Conservation (phyloP, 2,329 filamentous ascomycete genomes). For the Botrytis medusae region DNA sequence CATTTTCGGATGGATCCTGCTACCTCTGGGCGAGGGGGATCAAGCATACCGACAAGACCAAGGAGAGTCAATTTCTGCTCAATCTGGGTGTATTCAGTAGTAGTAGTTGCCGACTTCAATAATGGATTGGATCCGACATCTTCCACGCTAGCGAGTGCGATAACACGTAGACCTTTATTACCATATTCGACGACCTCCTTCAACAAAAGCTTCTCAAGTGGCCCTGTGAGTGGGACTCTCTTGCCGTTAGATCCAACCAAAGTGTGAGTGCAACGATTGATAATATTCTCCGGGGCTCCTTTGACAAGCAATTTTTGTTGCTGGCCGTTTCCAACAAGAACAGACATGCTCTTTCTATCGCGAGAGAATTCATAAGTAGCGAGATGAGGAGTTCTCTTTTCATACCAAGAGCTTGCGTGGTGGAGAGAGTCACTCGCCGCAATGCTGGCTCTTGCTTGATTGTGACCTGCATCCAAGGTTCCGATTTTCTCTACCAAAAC, state of each 20-base stretch:
- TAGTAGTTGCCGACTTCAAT: conserved; percentile 73
- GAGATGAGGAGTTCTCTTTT: conserved; percentile 69
- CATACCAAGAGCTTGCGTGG: conserved; percentile 81
- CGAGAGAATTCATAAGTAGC: conserved; percentile 96
- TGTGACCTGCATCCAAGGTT: conserved; percentile 55
- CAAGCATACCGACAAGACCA: conserved; percentile 92
- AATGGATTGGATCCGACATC: conserved; percentile 70
- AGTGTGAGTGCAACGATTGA: conserved; percentile 85
- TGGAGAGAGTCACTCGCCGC: conserved; percentile 66
- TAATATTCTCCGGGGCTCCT: conserved; percentile 89
- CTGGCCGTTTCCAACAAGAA: conserved; percentile 71
- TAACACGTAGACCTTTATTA: conserved; percentile 88
- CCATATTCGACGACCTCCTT: conserved; percentile 87
- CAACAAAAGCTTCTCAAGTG: conserved; percentile 67
- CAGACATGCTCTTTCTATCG: conserved; percentile 99
- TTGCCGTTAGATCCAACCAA: conserved; percentile 77
- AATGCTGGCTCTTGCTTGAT: conserved; percentile 50
- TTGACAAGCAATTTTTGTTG: conserved; percentile 87
- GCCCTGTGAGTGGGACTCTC: conserved; percentile 68
- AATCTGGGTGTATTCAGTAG: conserved; percentile 78
- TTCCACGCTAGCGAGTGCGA: conserved; percentile 84
- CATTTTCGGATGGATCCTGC: conserved; percentile 83
- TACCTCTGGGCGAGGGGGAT: conserved; percentile 92
- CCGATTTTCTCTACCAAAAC: conserved; percentile 94
- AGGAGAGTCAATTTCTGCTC: conserved; percentile 95